A percentile compares a stretch with the other conserved stretches of the same genome.
Evolutionary conservation across 2,329 filamentous ascomycete genomes (phyloP).

Genomic region (Pyrenophora graminea): DNA sequence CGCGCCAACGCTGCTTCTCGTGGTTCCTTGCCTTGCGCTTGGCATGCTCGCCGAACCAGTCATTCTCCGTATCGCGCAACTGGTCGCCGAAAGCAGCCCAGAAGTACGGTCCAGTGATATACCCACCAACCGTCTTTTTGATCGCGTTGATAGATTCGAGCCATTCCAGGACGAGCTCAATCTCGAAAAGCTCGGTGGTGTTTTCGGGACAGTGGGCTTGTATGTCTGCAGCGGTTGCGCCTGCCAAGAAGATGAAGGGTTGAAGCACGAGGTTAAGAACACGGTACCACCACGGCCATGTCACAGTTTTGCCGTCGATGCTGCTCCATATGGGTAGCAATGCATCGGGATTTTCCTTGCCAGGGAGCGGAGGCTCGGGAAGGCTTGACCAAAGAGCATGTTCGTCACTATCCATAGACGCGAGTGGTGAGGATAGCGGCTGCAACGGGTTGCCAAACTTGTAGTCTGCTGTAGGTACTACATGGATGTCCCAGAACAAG

Average conservation of each 20-base stretch:
- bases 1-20: slow-evolving; percentile 29
- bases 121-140: slow-evolving; percentile 25
- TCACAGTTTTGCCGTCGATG: slow-evolving; percentile 65
- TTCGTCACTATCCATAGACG: slow-evolving; percentile 9
- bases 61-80: slow-evolving; percentile 31
- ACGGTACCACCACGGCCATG: slow-evolving; percentile 64
- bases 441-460: slow-evolving; percentile 60
- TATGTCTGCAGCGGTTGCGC: slow-evolving; percentile 59
- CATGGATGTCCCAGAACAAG: slow-evolving; percentile 66
- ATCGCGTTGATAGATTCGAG: slow-evolving; percentile 33
- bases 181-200: slow-evolving; percentile 38
- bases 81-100: slow-evolving; percentile 43
- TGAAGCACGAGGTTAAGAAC: slow-evolving; percentile 67
- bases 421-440: slow-evolving; percentile 41
- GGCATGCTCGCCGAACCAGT: slow-evolving; percentile 40
- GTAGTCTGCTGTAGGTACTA: slow-evolving; percentile 64
- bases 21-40: slow-evolving; percentile 29
- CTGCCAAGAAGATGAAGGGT: slow-evolving; percentile 65
- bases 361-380: slow-evolving; percentile 36
- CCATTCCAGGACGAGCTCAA: slow-evolving; percentile 40
- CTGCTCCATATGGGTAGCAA: slow-evolving; percentile 72
- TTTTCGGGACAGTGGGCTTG: slow-evolving; percentile 46
- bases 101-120: slow-evolving; percentile 25
- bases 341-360: slow-evolving; percentile 46
- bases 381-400: slow-evolving; percentile 24